Base-by-base conservation (phyloP, 2,329 filamentous ascomycete species). In the Aspergillus nomiae region DNA sequence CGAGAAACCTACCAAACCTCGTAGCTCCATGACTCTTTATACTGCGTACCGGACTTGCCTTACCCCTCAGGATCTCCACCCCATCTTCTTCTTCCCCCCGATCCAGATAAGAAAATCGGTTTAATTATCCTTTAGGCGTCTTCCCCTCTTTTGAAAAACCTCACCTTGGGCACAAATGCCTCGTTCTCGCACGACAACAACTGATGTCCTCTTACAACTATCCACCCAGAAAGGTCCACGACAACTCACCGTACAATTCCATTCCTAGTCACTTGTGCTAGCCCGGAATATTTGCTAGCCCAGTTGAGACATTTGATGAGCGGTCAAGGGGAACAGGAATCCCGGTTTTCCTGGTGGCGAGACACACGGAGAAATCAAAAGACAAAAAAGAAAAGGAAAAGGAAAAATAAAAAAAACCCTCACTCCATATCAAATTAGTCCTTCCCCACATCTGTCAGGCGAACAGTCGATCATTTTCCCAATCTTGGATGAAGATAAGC, bases 381-480 rank as follows among this genome's bases (percentile, higher is more conserved):
- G 30, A 28, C 2, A 12, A 24, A 48, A 21, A 48, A 24, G n/a
- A 48, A 48, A 26, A 48, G n/a, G 32, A n/a, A 51, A 30, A 51
- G n/a, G 19, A 16, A 34, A 54, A 38, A 55, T 38, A 55, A 36
- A 55, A 41, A 38, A 55, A 14, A 9, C 26, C 28, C 26, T 51
- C 48, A n/a, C 28, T 32, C 28, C 48, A 51, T 51, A 32, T 19
- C 19, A 21, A 51, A 32, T 14, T 6, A 51, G 48, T 9, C n/a
- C 5, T 54, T 54, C 51, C 38, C 51, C 51, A 26, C 51, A 55
- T 26, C 34, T 55, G 51, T 38, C 51, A 55, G 51, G 51, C 51
- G 51, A 55, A 38, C 51, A 55, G 51, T 55, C 51, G 51, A 55
- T 55, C 51, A 55, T 55, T 55, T 55, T 55, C 51, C 51, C 51